Evolutionary conservation across 768 basidiomycete genomes (phyloP), one percentile per base, ranked within the genome.

Genomic region (Trametes coccinea): DNA sequence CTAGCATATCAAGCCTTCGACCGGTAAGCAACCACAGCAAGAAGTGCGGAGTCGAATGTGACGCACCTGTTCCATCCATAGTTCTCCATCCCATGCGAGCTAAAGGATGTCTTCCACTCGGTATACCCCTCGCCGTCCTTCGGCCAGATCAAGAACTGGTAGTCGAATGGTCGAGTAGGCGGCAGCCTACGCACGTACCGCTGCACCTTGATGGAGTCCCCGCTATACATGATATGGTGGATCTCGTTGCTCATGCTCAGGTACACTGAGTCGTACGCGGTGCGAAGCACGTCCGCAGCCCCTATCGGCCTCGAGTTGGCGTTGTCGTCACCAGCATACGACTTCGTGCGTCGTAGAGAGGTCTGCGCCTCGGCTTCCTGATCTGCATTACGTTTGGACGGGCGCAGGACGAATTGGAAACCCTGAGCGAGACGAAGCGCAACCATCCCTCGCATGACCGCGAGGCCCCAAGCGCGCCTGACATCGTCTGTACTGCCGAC

Each of bases 201-300:
- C 67, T 88, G 83, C 16, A 98, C 93, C 68, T 93, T 89, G 61
- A 98, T 92, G 14, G 86, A 83, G 67, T 95, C 90, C n/a, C 92
- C 91, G 47, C 89, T 92, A 69, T 95, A 98, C 44, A 89, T 88
- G 62, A 99, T 87, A 29, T 90, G 82, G 73, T 98, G 96, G 45
- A 98, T 93, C 74, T 96, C 93, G 71, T 98, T 96, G 71, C 89
- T 89, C 85, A 95, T 95, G 67, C 93, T 93, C 56, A 98, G 80
- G 76, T 90, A 98, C 6, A 97, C 88, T 0, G 94, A 88, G 53
- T 89, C 85, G 41, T 73, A 74, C 43, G 87, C 82, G 0, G 81
- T 80, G 50, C 75, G 77, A 66, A 88, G 77, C 53, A 89, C 82
- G 47, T 88, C 86, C 2, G 89, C 83, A 1, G 88, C 85, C 3